phyloP scores from a whole-genome alignment of 1,284 basidiomycete genomes.

The Trametes polyzona region DNA sequence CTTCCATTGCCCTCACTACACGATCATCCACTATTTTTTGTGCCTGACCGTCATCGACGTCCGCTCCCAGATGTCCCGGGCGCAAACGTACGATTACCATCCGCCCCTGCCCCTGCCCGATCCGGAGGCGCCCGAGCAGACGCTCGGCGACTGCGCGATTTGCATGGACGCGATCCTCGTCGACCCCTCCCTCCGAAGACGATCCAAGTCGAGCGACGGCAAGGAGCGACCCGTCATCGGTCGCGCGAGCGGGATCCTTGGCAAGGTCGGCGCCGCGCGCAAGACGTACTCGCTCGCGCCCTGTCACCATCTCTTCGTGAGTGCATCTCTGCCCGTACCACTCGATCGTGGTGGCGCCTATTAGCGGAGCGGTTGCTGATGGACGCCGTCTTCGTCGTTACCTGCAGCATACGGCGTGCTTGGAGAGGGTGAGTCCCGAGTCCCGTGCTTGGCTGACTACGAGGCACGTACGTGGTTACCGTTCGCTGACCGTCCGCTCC shows the following conservation, averaged over 20 bases:
- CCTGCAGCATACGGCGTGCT: conserved; percentile 75
- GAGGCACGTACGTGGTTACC: too few species aligned
- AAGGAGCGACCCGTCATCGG: conserved; percentile 33
- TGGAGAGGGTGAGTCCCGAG: conserved; percentile 63
- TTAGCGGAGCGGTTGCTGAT: neutral
- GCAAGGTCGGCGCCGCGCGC: conserved; percentile 49
- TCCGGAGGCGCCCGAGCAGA: conserved; percentile 70
- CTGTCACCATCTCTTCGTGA: conserved; percentile 86
- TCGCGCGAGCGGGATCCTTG: conserved; percentile 38
- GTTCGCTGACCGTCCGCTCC: conserved; percentile 8
- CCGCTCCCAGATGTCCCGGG: conserved; percentile 57
- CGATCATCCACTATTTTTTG: too few species aligned
- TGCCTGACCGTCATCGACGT: neutral
- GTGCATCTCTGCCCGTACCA: conserved; percentile 35
- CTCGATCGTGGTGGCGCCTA: too few species aligned
- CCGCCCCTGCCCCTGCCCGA: conserved; percentile 74
- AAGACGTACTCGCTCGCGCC: conserved; percentile 85
- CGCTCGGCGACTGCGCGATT: conserved; percentile 85
- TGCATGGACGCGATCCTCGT: conserved; percentile 86
- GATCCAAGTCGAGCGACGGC: conserved; percentile 29
- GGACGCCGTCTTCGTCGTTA: too few species aligned
- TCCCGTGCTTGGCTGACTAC: conserved; percentile 14
- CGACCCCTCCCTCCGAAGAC: conserved; percentile 43
- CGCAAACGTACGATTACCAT: conserved; percentile 82
- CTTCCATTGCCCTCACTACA: neutral